A percentile compares a stretch with the other conserved stretches of the same genome.
phyloP scores from a whole-genome alignment of 352 stramenopile species.

The Hyaloperonospora arabidopsidis region DNA sequence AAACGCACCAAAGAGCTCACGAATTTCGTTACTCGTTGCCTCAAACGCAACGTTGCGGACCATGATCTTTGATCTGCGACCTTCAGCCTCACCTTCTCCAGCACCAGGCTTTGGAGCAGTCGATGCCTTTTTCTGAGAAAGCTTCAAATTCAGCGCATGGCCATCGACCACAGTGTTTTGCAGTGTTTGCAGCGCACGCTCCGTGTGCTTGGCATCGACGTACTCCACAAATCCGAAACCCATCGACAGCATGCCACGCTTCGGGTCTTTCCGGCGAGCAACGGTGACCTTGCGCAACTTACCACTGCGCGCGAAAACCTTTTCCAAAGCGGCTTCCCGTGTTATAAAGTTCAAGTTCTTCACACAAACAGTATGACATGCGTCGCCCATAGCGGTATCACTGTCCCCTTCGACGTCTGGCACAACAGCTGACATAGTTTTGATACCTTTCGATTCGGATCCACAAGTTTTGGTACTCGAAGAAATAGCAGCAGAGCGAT shows the following conservation, averaged over 20 bases:
- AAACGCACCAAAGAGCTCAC: slow-evolving; percentile 95
- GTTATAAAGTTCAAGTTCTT: slow-evolving; percentile 99
- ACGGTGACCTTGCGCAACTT: slow-evolving; percentile 84
- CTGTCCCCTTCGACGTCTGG: slow-evolving; percentile 55
- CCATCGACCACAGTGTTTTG: slow-evolving; percentile 89
- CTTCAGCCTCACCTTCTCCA: slow-evolving; percentile 31
- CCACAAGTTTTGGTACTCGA: slow-evolving; percentile 7
- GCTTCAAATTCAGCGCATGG: slow-evolving; percentile 91
- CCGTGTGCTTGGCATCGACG: slow-evolving; percentile 72
- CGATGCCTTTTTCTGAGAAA: slow-evolving; percentile 88
- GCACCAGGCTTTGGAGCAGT: slow-evolving; percentile 37
- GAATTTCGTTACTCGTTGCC: slow-evolving; percentile 93
- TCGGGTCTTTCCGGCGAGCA: slow-evolving; percentile 72
- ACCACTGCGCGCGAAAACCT: slow-evolving; percentile 60
- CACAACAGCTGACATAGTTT: slow-evolving; percentile 39
- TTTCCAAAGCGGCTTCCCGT: slow-evolving; percentile 80
- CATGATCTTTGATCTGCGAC: slow-evolving; percentile 92
- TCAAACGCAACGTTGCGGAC: slow-evolving; percentile 98
- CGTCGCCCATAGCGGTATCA: slow-evolving; percentile 52
- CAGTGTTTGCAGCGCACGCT: slow-evolving; percentile 70
- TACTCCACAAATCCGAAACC: slow-evolving; percentile 99
- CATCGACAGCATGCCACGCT: slow-evolving; percentile 89
- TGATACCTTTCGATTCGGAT: slow-evolving; percentile 45
- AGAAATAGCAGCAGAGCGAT: slow-evolving; percentile 20
- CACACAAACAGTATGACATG: slow-evolving; percentile 90